phyloP scores from a whole-genome alignment of 768 basidiomycete species.

The Russula foetens region DNA sequence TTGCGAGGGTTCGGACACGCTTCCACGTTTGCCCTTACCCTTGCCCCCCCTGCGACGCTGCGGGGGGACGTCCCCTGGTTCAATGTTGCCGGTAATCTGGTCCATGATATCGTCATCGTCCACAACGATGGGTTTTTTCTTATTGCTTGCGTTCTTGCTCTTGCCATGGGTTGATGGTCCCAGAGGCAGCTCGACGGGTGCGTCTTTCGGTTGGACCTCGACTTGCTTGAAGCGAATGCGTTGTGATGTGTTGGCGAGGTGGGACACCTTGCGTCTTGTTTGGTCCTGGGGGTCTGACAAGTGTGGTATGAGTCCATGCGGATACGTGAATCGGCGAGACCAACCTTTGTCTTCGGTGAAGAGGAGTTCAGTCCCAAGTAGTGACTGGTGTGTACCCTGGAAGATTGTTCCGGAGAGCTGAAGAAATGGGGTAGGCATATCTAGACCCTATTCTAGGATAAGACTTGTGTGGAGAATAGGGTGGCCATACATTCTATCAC shows the following conservation, averaged over 20 bases:
- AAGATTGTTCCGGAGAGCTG: slow-evolving; percentile 72
- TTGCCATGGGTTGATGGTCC: background rate
- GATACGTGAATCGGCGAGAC: background rate
- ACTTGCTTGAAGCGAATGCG: slow-evolving; percentile 72
- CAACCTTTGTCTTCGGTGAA: slow-evolving; percentile 64
- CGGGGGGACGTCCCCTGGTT: background rate
- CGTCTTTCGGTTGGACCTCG: slow-evolving; percentile 40
- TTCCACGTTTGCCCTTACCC: background rate
- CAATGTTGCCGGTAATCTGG: slow-evolving; percentile 8
- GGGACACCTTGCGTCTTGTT: slow-evolving; percentile 42
- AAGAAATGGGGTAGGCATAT: slow-evolving; percentile 68
- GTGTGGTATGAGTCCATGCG: background rate
- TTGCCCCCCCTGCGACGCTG: background rate
- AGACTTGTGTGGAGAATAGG: background rate
- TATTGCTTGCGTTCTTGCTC: background rate
- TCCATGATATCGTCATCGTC: slow-evolving; percentile 5
- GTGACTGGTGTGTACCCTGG: slow-evolving; percentile 55
- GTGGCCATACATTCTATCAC: slow-evolving; percentile 24
- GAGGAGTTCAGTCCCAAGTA: slow-evolving; percentile 69
- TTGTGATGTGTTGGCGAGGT: slow-evolving; percentile 54
- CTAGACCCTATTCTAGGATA: slow-evolving; percentile 43
- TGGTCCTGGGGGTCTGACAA: slow-evolving; percentile 37
- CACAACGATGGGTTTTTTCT: background rate
- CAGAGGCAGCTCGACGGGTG: background rate
- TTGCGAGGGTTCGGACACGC: background rate